Base-by-base conservation (phyloP, 768 basidiomycete genomes). In the Pisolithus microcarpus region DNA sequence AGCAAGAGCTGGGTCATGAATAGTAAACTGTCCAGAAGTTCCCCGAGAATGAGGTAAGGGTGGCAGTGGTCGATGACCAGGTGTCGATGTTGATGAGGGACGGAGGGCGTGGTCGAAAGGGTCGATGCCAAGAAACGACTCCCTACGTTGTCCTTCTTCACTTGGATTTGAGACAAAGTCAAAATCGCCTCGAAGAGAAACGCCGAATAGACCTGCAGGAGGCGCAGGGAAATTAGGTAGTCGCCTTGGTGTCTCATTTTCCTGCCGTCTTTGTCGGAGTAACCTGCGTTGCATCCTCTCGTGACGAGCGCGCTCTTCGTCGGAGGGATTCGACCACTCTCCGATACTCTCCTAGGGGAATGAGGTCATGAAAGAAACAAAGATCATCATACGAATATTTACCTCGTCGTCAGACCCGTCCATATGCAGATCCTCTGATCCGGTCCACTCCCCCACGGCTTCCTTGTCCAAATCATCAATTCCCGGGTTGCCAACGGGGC, bases 261-360 rank as follows among this genome's bases (percentile, higher is more conserved):
- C 77, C 16, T 71, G 75, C 10, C 62, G 65, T 58, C 68, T 70
- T 30, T 56, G 60, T 18, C 80, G 79, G 34, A 78, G 78, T 51
- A 79, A 65, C 37, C 85, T 81, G 42, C 84, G 80, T 39, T 84
- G 79, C 42, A 79, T 66, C 28, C 87, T 80, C 28, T 75, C 68
- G 55, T 82, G 82, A 19, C 88, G 79, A 4, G 85, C 88, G 26
- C 84, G 78, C 61, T 92, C 90, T 66, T 92, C 90, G 61, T 92
- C 90, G 23, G 90, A 92, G 16, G 90, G 90, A 60, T 92, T 92
- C 21, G 90, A 92, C 79, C 80, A 92, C 69, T 92, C 89, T 24
- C 87, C 88, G 45, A 89, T 84, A 58, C 87, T 90, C 83, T 88
- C 72, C 57, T 67, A 55, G 26, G 50, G 48, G 55, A 39, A 51